A percentile compares a stretch with the other conserved stretches of the same genome.
These are phyloP conservation scores for Santalum album DNA, from an alignment of 164 flowering plant genomes.

Conservation along the genomic window DNA sequence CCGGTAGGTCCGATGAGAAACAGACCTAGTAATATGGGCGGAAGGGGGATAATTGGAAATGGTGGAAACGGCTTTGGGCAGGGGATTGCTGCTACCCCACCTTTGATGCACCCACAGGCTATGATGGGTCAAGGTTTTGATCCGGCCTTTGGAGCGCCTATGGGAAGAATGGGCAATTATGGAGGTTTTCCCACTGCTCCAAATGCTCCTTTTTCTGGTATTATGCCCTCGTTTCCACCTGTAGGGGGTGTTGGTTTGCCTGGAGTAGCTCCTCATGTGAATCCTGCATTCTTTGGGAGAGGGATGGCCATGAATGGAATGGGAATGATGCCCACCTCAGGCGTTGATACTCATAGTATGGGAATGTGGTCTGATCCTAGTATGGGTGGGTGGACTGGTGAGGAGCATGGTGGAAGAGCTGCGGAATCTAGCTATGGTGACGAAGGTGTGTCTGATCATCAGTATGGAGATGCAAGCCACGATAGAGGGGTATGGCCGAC, in stretches of 20 bases:
- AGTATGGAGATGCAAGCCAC: slow-evolving; percentile 70
- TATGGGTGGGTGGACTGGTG: slow-evolving; percentile 71
- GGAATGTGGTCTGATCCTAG: slow-evolving; percentile 89
- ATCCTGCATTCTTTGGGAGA: slow-evolving; percentile 70
- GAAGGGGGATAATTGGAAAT: slow-evolving; percentile 61
- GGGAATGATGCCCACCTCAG: slow-evolving; percentile 72
- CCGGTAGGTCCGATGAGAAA: slow-evolving; percentile 57
- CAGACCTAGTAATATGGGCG: slow-evolving; percentile 59
- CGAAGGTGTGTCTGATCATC: slow-evolving; percentile 82
- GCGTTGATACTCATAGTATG: slow-evolving; percentile 60
- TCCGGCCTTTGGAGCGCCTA: slow-evolving; percentile 64
- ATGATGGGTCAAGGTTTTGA: slow-evolving; percentile 95
- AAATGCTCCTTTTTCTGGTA: slow-evolving; percentile 57
- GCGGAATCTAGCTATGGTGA: slow-evolving; percentile 88
- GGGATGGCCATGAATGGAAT: slow-evolving; percentile 70
- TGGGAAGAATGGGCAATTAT: slow-evolving; percentile 76
- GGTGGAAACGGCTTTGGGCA: slow-evolving; percentile 63
- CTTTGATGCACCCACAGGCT: slow-evolving; percentile 64
- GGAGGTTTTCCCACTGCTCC: slow-evolving; percentile 73
- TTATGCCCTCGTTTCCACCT: slow-evolving; percentile 58
- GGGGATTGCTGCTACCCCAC: slow-evolving; percentile 53
- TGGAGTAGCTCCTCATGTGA: slow-evolving; percentile 85
- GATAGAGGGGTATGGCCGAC: slow-evolving; percentile 58
- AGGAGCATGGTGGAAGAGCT: slow-evolving; percentile 71
- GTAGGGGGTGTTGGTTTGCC: slow-evolving; percentile 79